Evolutionary conservation across 192 early-diverging fungal species (phyloP), one percentile per base, ranked within the genome.

Genomic region (Dissophora globulifera): DNA sequence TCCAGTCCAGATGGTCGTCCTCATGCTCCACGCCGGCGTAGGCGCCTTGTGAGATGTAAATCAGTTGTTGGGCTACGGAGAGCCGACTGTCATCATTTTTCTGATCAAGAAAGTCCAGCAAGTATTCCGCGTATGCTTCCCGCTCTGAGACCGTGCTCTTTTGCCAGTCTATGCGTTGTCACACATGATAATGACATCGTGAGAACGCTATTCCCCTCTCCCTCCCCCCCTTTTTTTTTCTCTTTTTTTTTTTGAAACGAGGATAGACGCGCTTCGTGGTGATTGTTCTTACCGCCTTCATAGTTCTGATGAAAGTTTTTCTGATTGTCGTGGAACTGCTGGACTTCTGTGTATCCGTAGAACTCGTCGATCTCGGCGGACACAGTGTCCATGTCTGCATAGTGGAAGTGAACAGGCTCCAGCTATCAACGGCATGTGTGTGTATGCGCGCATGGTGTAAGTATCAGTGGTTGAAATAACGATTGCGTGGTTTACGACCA

Each of bases 101-200:
- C 19, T 86, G 71, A 42, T 92, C 90, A 26, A 93, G 66, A 27
- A 79, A 64, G 50, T 93, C 82, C 20, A 91, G 59, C 9, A 91
- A 71, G 27, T 81, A 75, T 30, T 81, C 79, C 2, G 89, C 66
- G 63, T 83, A 85, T 4, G 62, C 67, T 20, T 63, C 64, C 20
- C 74, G 78, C 26, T 89, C 83, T 2, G 70, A 67, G 9, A 60
- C 23, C 13, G 79, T 60, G 46, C 70, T 71, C 6, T 42, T 78
- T 10, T 55, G 78, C 86, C 86, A 88, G 12, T 54, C 85, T 86
- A 69, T 42, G 1, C 29, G 16, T 5, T 12, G 43, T 13, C 17
- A 43, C n/a, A n/a, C n/a, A n/a, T n/a, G n/a, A n/a, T n/a, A n/a
- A n/a, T n/a, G n/a, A n/a, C n/a, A n/a, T n/a, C n/a, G n/a, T n/a